Evolutionary conservation across 169 alveolate genomes (phyloP).

Genomic region (Eimeria brunetti): DNA sequence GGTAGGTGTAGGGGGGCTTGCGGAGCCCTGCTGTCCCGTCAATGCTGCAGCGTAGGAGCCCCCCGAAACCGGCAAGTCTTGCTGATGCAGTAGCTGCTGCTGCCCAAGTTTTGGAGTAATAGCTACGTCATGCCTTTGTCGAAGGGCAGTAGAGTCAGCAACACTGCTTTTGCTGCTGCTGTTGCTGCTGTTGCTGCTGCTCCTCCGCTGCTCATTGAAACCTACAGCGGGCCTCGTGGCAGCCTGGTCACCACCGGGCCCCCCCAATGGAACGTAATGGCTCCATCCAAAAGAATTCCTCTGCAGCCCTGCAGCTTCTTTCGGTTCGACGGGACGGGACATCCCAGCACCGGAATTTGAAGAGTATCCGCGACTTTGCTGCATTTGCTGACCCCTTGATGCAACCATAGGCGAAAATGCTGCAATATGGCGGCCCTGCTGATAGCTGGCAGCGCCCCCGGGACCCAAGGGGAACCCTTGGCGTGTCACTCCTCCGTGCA

Average conservation of each 20-base stretch:
- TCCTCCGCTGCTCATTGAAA: not conserved
- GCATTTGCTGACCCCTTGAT: conserved; percentile 39
- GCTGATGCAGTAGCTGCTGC: conserved; percentile 39
- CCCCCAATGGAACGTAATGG: not conserved
- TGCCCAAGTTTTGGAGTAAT: conserved; percentile 2
- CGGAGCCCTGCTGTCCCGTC: conserved; percentile 22
- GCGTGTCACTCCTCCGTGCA: conserved; percentile 45
- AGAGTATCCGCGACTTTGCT: conserved; percentile 27
- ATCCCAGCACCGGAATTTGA: conserved; percentile 12
- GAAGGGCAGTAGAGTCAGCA: not conserved
- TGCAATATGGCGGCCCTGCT: conserved; percentile 14
- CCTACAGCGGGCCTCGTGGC: conserved; percentile 45
- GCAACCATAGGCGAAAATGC: conserved; percentile 21
- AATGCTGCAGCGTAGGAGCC: conserved; percentile 47
- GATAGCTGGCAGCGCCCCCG: conserved; percentile 16
- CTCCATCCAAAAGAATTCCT: conserved; percentile 41
- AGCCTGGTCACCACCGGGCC: not conserved
- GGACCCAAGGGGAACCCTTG: conserved; percentile 3
- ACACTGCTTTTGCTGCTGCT: conserved; percentile 55
- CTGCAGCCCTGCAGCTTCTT: conserved; percentile 16
- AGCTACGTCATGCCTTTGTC: conserved; percentile 14
- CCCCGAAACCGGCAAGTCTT: not conserved
- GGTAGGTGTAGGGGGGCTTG: conserved; percentile 3
- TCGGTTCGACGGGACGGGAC: not conserved
- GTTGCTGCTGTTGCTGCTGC: conserved; percentile 57